Percentiles rank a stretch among this genome's conserved stretches.
phyloP scores from a whole-genome alignment of 2,329 filamentous ascomycete genomes.

The Fusarium coffeatum region DNA sequence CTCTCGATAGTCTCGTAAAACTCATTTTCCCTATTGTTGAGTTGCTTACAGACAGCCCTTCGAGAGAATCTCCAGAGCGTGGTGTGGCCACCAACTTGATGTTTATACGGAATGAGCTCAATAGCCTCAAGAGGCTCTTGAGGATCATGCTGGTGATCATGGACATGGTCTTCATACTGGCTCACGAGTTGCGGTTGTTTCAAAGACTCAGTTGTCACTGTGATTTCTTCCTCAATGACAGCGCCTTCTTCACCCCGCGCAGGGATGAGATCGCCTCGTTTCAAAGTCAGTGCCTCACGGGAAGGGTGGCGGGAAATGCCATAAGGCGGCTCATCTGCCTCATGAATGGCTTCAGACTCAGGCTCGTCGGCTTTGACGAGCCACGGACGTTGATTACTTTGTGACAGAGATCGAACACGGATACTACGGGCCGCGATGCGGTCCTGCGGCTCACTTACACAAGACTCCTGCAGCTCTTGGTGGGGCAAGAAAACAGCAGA shows the following conservation, averaged over 20 bases:
- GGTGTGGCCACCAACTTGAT: slow-evolving; percentile 97
- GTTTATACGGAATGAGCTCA: slow-evolving; percentile 94
- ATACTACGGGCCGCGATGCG: slow-evolving; percentile 58
- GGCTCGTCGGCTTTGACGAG: slow-evolving; percentile 68
- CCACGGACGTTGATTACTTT: slow-evolving; percentile 61
- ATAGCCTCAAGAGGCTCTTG: slow-evolving; percentile 84
- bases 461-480: slow-evolving; percentile 62
- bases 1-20: slow-evolving; percentile 98
- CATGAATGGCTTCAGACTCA: slow-evolving; percentile 50
- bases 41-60: slow-evolving; percentile 94
- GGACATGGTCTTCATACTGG: slow-evolving; percentile 61
- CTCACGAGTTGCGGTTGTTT: slow-evolving; percentile 54
- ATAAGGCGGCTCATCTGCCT: slow-evolving; percentile 38
- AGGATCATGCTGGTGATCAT: slow-evolving; percentile 63
- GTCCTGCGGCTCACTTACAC: slow-evolving; percentile 48
- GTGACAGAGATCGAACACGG: slow-evolving; percentile 59
- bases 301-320: slow-evolving; percentile 45
- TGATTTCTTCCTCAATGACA: slow-evolving; percentile 56
- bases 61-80: slow-evolving; percentile 96
- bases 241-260: slow-evolving; percentile 55
- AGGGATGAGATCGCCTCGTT: slow-evolving; percentile 49
- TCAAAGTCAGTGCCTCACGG: slow-evolving; percentile 47
- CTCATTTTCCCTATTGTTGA: slow-evolving; percentile 98
- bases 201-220: slow-evolving; percentile 50
- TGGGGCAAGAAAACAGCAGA: slow-evolving; percentile 86